A percentile compares a stretch with the other conserved stretches of the same genome.
These are phyloP conservation scores for Fusarium miscanthi DNA, from an alignment of 2,329 filamentous ascomycete genomes.

Conservation along the genomic window DNA sequence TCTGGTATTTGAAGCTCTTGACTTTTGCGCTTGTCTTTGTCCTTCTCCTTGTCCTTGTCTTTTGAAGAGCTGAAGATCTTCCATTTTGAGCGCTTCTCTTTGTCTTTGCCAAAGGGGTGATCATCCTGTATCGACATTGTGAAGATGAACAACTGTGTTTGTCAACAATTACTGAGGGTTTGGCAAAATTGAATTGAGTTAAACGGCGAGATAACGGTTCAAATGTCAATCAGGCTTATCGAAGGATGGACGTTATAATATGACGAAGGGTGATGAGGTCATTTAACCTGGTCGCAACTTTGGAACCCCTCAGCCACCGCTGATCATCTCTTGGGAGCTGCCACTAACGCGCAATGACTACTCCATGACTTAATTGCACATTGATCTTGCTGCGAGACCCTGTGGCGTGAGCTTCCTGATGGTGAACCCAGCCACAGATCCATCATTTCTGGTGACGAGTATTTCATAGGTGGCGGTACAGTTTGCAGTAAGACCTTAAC, in stretches of 20 bases:
- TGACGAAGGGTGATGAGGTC: slow-evolving; percentile 30
- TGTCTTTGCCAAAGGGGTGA: slow-evolving; percentile 20
- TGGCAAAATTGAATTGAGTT: neutral
- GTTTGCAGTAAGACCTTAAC: neutral
- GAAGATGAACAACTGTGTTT: neutral
- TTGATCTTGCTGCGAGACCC: neutral
- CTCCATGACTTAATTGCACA: slow-evolving; percentile 25
- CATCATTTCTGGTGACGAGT: slow-evolving; percentile 1
- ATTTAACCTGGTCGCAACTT: slow-evolving; percentile 18
- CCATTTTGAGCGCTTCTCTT: slow-evolving; percentile 43
- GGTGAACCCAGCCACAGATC: slow-evolving; percentile 3
- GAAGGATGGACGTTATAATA: slow-evolving; percentile 9
- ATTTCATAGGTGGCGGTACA: neutral
- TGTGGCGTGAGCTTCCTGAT: slow-evolving; percentile 14
- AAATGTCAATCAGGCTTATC: slow-evolving; percentile 23
- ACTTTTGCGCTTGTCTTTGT: slow-evolving; percentile 30
- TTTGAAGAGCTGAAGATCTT: slow-evolving; percentile 42
- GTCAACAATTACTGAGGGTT: neutral
- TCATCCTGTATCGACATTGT: slow-evolving; percentile 28
- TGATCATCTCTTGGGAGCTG: slow-evolving; percentile 17
- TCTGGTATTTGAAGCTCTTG: slow-evolving; percentile 11
- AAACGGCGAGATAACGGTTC: neutral
- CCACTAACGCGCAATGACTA: slow-evolving; percentile 37
- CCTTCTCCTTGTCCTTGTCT: slow-evolving; percentile 31
- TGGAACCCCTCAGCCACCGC: slow-evolving; percentile 24